Base-by-base conservation (phyloP, 164 flowering plant species). In the Chimonanthus praecox region DNA sequence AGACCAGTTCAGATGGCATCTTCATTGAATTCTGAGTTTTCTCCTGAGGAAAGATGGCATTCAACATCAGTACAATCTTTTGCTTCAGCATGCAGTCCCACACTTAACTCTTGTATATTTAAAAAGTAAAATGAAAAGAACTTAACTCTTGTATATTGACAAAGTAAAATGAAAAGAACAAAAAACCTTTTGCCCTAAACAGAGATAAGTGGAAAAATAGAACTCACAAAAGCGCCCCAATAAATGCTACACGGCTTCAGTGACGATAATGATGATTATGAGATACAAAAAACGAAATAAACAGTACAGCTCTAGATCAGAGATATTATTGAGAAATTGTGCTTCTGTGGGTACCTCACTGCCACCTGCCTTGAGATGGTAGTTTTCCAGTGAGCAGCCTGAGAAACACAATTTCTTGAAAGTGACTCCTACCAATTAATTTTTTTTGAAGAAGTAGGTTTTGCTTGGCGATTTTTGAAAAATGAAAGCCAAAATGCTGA, bases 21-120 rank as follows among this genome's bases (percentile, higher is more conserved):
- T 67, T 80, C 48, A 72, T 54, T n/a, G 10, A 70, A 75, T 76
- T 78, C 2, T 21, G 69, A 73, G 13, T 2, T 66, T 72, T 73
- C 64, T 71, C 84, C 87, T 84, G 84, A 49, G 21, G 72, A 46
- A 75, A 67, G 47, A 77, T 7, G 3, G 54, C 20, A 43, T 33
- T 33, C 69, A 11, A 68, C 47, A 68, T 68, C 54, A 68, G 21
- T n/a, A 68, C 13, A 63, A 63, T 11, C 16, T 6, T 54, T 54
- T 54, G 60, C 60, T n/a, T 54, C 16, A 54, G 60, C 15, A 54
- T 54, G 60, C n/a, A 54, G 60, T 13, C 60, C 11, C 5, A 54
- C 60, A 13, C 60, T 54, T 11, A 54, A 54, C 60, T 54, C 11
- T 54, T 54, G 60, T 33, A 33, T 33, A 33, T 33, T 33, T 33